phyloP scores from a whole-genome alignment of 331 rosid genomes.

The Quercus phellos region DNA sequence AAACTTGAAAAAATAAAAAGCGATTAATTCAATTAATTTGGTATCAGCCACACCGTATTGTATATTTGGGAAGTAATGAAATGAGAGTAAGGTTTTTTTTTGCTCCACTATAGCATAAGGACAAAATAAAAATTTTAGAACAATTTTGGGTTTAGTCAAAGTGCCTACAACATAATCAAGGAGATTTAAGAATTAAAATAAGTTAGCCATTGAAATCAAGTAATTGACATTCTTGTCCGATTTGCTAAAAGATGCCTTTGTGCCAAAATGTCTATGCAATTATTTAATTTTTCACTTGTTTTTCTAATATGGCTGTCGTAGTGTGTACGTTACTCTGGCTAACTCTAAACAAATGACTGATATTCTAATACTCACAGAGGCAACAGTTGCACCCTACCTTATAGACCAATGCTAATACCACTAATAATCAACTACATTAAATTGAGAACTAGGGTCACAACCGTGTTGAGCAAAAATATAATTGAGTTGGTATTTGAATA shows the following conservation, averaged over 20 bases:
- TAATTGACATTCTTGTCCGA: background rate
- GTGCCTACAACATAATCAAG: background rate
- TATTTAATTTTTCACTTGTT: background rate
- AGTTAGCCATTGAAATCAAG: background rate
- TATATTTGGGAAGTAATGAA: background rate
- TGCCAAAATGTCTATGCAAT: background rate
- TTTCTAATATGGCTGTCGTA: background rate
- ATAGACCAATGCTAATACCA: background rate
- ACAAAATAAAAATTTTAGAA: no score
- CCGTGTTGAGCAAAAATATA: background rate
- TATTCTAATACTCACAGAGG: slow-evolving; percentile 19
- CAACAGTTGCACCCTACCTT: slow-evolving; percentile 8
- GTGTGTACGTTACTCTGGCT: background rate
- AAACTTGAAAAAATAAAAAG: background rate
- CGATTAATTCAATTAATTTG: background rate
- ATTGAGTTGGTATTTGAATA: background rate
- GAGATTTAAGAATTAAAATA: background rate
- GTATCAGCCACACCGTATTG: background rate
- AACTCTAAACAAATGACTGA: background rate
- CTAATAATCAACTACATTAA: background rate
- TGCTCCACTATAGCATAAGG: no score
- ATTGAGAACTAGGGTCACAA: background rate
- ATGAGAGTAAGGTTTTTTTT: background rate
- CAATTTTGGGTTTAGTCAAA: background rate
- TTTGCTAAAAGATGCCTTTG: background rate